Conservation (phyloP, 2,329 filamentous ascomycete species). For the Diplodia seriata region DNA sequence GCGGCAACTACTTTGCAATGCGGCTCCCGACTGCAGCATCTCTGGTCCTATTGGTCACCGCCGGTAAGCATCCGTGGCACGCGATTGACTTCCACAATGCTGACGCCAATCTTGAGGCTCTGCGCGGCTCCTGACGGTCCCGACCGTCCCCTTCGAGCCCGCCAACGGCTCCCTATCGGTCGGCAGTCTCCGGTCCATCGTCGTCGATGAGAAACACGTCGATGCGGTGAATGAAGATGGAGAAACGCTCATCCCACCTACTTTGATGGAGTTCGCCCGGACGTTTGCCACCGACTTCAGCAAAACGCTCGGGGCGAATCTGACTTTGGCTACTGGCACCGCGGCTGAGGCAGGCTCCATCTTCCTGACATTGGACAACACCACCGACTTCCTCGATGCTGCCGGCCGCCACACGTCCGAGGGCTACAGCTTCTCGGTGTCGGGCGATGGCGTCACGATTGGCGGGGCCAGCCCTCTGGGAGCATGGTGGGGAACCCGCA, state of each 20-base stretch:
- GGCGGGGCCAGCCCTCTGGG: conserved; percentile 62
- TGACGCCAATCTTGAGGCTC: conserved; percentile 8
- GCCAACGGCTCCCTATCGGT: conserved; percentile 32
- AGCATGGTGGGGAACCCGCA: conserved; percentile 65
- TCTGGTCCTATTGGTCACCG: conserved; percentile 3
- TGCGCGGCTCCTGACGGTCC: conserved; percentile 33
- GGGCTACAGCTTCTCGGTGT: conserved; percentile 57
- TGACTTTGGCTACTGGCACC: conserved; percentile 1
- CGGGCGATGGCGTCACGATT: conserved; percentile 46
- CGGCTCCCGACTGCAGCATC: not conserved
- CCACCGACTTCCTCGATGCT: conserved; percentile 52
- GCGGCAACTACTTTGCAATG: not conserved
- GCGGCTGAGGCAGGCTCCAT: conserved; percentile 39
- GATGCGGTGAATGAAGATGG: conserved; percentile 54
- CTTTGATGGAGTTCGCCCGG: conserved; percentile 55
- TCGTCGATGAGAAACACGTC: conserved; percentile 55
- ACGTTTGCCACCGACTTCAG: conserved; percentile 54
- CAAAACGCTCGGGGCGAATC: conserved; percentile 31
- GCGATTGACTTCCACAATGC: not conserved
- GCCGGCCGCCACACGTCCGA: conserved; percentile 54
- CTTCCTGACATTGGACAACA: conserved; percentile 57
- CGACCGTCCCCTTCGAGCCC: conserved; percentile 34
- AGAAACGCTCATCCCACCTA: conserved; percentile 56
- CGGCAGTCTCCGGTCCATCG: conserved; percentile 41
- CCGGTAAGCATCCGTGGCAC: conserved; percentile 12